A percentile compares a stretch with the other conserved stretches of the same genome.
These are phyloP conservation scores for Grifola frondosa DNA, from an alignment of 1,284 basidiomycete species.

Conservation along the genomic window DNA sequence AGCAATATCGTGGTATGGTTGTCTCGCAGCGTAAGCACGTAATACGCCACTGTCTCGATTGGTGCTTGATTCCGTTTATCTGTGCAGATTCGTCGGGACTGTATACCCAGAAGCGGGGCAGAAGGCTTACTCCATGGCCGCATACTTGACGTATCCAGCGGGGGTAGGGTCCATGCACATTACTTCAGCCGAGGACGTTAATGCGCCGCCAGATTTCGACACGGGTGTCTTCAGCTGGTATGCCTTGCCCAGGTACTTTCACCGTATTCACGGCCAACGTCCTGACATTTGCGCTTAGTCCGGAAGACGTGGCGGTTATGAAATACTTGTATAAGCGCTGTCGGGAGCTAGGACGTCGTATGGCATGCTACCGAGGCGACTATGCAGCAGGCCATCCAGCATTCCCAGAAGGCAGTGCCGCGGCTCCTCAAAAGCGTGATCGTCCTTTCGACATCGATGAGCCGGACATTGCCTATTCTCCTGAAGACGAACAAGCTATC, in stretches of 20 bases:
- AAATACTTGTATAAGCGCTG: conserved; percentile 57
- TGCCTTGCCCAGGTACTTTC: background rate
- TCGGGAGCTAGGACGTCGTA: conserved; percentile 58
- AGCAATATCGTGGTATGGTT: conserved; percentile 38
- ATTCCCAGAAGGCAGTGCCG: conserved; percentile 48
- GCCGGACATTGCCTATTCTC: conserved; percentile 51
- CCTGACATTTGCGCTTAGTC: conserved; percentile 28
- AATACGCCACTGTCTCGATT: too few species aligned
- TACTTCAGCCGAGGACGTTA: conserved; percentile 36
- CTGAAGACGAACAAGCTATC: conserved; percentile 52
- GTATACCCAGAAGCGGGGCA: background rate
- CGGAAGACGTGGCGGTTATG: conserved; percentile 51
- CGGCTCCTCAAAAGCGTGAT: conserved; percentile 32
- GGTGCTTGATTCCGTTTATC: too few species aligned
- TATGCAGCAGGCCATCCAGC: conserved; percentile 42
- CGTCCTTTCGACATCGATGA: conserved; percentile 41
- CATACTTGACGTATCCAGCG: conserved; percentile 35
- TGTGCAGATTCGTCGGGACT: conserved; percentile 1
- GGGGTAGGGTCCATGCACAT: conserved; percentile 45
- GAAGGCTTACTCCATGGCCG: conserved; percentile 3
- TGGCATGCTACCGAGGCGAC: conserved; percentile 58
- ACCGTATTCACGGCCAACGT: background rate
- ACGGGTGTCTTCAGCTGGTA: conserved; percentile 12
- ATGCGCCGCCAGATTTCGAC: conserved; percentile 38
- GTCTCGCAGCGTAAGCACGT: too few species aligned